Evolutionary conservation across 805 yeast genomes (phyloP), one percentile per base, ranked within the genome.

Genomic region (Ogataea angusta): DNA sequence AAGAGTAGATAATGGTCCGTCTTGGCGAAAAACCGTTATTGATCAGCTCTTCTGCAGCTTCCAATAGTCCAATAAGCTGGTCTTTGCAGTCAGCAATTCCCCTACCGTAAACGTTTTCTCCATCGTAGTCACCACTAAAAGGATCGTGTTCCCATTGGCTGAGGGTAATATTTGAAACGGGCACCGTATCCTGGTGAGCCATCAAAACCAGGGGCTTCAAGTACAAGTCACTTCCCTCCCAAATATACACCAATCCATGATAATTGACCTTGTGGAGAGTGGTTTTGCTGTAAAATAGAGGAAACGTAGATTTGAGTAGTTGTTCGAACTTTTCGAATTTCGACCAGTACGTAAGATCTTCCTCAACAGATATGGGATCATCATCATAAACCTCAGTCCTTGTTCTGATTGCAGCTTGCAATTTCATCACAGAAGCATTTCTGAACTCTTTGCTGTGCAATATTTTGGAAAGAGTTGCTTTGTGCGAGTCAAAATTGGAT

Each of bases 351-450:
- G 71, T 68, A 13, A 69, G 69, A 30, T 77, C 78, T 8, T 73
- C 73, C 10, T 63, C 69, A 5, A 78, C 77, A 12, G 42, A 38
- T 7, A 49, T 45, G 6, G 76, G 75, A 38, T 60, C 64, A 16
- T 69, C 72, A 56, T 87, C 95, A 45, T 60, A 70, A 12, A 79
- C 70, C 46, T 76, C 80, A 1, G 95, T 84, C 30, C 81, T 80
- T 42, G 84, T 70, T 53, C 71, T 70, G 16, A 85, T 72, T 1
- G 91, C 85, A 5, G 75, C 78, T 7, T 75, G 60, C 41, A 80
- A 65, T 48, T 68, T 73, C 9, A 52, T 54, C 14, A 72, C 71
- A 0, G 83, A 70, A 17, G 50, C 51, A 28, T 64, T 54, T 40
- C 67, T 63, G 50, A 63, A 75, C 1, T 39, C 36, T 10, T 64